A percentile compares a stretch with the other conserved stretches of the same genome.
Evolutionary conservation across 768 basidiomycete species (phyloP).

Genomic region (Tricholoma furcatifolium): DNA sequence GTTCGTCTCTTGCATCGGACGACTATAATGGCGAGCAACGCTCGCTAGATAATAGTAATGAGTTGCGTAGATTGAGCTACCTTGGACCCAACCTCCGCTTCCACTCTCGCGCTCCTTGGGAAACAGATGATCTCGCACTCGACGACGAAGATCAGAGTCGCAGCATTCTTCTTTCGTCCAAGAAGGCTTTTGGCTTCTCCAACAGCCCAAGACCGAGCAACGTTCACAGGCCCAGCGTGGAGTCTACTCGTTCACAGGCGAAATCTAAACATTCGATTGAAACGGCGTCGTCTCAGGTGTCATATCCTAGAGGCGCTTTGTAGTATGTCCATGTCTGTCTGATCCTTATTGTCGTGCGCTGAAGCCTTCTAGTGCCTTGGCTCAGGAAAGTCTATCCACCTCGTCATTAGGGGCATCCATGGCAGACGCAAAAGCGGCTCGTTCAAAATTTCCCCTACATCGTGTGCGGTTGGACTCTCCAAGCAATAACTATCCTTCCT

Average conservation of each 20-base stretch:
- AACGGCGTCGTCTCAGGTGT: slow-evolving; percentile 47
- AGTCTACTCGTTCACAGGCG: slow-evolving; percentile 55
- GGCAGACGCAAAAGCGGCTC: slow-evolving; percentile 32
- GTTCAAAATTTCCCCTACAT: slow-evolving; percentile 43
- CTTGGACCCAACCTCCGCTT: slow-evolving; percentile 84
- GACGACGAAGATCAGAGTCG: slow-evolving; percentile 47
- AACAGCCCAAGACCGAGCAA: slow-evolving; percentile 43
- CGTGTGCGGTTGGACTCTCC: slow-evolving; percentile 35
- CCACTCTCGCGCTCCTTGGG: slow-evolving; percentile 83
- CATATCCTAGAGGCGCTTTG: slow-evolving; percentile 51
- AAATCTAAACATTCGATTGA: slow-evolving; percentile 61
- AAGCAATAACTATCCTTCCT: slow-evolving; percentile 25
- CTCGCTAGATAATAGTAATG: slow-evolving; percentile 41
- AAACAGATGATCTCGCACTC: slow-evolving; percentile 50
- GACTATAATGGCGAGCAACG: slow-evolving; percentile 31
- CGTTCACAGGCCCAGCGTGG: slow-evolving; percentile 57
- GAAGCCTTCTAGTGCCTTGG: slow-evolving; percentile 43
- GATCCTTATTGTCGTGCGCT: slow-evolving; percentile 5
- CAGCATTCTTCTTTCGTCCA: slow-evolving; percentile 24
- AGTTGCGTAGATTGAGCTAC: slow-evolving; percentile 58
- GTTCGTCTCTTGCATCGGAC: slow-evolving; percentile 32
- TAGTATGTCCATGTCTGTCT: slow-evolving; percentile 47
- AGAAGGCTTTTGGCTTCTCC: slow-evolving; percentile 47
- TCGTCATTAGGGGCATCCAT: slow-evolving; percentile 43
- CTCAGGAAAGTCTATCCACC: slow-evolving; percentile 61